phyloP scores from a whole-genome alignment of 768 basidiomycete genomes.

The Boletus coccyginus region DNA sequence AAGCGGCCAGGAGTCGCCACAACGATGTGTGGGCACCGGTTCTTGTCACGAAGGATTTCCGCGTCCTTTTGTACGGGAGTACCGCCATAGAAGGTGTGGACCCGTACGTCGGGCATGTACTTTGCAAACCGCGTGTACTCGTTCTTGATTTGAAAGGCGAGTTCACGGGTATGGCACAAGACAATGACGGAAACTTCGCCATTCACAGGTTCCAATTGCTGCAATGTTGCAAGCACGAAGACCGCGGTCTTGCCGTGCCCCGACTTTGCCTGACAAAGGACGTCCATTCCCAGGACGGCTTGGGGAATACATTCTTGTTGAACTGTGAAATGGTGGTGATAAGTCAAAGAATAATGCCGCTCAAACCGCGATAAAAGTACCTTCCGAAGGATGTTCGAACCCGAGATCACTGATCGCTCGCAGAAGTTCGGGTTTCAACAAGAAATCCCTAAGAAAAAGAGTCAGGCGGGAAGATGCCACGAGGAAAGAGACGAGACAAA shows the following conservation, averaged over 20 bases:
- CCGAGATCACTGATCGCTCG: slow-evolving; percentile 99
- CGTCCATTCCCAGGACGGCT: slow-evolving; percentile 99
- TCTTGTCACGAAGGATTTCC: slow-evolving; percentile 92
- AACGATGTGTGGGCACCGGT: slow-evolving; percentile 97
- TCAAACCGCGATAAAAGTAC: slow-evolving; percentile 39
- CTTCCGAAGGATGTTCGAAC: slow-evolving; percentile 99
- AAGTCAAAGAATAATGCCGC: not conserved
- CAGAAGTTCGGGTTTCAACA: slow-evolving; percentile 94
- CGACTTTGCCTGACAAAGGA: slow-evolving; percentile 98
- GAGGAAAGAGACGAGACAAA: slow-evolving; percentile 36
- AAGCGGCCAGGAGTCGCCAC: slow-evolving; percentile 97
- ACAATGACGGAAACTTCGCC: slow-evolving; percentile 98
- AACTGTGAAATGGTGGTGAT: slow-evolving; percentile 46
- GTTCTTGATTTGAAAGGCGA: slow-evolving; percentile 99
- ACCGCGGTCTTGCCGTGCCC: slow-evolving; percentile 99
- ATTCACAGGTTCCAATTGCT: slow-evolving; percentile 97
- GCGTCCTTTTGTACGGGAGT: slow-evolving; percentile 92
- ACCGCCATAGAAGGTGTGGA: slow-evolving; percentile 97
- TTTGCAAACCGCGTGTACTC: slow-evolving; percentile 99
- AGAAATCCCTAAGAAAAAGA: slow-evolving; percentile 71
- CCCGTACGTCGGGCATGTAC: slow-evolving; percentile 99
- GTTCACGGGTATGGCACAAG: slow-evolving; percentile 97
- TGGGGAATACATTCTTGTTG: slow-evolving; percentile 99
- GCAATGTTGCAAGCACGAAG: slow-evolving; percentile 95
- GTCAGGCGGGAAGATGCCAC: not conserved